Conservation (phyloP, 768 basidiomycete genomes). For the Rhodotorula diobovata region DNA sequence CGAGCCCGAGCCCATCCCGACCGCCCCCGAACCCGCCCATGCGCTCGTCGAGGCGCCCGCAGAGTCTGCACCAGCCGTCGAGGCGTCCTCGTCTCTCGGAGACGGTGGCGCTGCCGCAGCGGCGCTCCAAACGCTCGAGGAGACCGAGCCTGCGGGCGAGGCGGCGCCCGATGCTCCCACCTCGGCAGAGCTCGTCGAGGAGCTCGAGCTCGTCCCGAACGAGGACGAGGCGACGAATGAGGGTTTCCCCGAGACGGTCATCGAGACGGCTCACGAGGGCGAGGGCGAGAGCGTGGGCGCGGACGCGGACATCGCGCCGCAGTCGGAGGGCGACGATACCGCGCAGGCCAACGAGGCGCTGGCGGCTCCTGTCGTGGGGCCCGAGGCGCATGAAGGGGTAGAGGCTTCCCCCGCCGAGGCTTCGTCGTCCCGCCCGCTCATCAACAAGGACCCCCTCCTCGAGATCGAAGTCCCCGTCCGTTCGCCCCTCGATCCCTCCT, state of each 20-base stretch:
- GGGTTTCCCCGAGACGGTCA: not conserved
- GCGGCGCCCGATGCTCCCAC: not conserved
- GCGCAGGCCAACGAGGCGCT: not conserved
- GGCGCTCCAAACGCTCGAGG: not conserved
- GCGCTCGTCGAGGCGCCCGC: no score
- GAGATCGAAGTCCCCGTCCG: conserved; percentile 1
- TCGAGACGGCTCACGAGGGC: not conserved
- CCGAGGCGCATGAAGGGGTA: no score
- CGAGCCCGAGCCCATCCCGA: no score
- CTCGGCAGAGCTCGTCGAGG: not conserved
- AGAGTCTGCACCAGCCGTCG: not conserved
- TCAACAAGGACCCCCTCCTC: conserved; percentile 20
- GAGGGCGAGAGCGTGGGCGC: not conserved
- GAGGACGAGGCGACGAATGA: not conserved
- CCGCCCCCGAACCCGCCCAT: not conserved
- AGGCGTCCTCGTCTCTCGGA: not conserved
- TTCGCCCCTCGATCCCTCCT: not conserved
- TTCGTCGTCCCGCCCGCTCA: not conserved
- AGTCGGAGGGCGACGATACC: not conserved
- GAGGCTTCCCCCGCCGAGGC: no score
- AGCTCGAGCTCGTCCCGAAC: not conserved
- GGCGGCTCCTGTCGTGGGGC: no score
- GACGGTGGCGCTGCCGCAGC: not conserved
- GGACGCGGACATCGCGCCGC: not conserved
- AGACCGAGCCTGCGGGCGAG: not conserved